A percentile compares a stretch with the other conserved stretches of the same genome.
phyloP scores from a whole-genome alignment of 2,329 filamentous ascomycete species.

The Clathrospora elynae region DNA sequence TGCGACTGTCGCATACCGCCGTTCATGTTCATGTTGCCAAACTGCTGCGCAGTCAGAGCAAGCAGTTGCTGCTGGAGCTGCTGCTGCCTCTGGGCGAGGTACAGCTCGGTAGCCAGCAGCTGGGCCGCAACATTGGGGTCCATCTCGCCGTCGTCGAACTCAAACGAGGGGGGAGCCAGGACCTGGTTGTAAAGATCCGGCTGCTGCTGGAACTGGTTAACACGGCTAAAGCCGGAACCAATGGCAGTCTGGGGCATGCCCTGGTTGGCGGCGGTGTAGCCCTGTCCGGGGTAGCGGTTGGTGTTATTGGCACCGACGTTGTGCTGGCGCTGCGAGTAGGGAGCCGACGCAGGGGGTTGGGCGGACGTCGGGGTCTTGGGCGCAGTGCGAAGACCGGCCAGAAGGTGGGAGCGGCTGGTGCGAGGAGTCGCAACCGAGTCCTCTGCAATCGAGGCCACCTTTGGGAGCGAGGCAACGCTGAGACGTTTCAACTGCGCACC shows the following conservation, averaged over 20 bases:
- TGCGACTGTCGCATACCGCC: constrained; percentile 50
- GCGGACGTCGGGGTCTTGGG: constrained; percentile 78
- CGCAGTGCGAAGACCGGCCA: constrained; percentile 90
- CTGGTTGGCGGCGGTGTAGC: constrained; percentile 48
- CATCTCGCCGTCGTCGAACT: constrained; percentile 72
- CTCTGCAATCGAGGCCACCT: constrained; percentile 69
- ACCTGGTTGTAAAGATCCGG: constrained; percentile 77
- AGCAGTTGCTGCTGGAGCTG: constrained; percentile 91
- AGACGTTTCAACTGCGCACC: constrained; percentile 89
- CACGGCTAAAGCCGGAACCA: constrained; percentile 58
- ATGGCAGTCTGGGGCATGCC: constrained; percentile 64
- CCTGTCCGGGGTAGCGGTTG: constrained; percentile 54
- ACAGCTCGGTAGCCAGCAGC: constrained; percentile 87
- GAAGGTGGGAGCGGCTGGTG: constrained; percentile 91
- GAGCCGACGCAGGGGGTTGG: constrained; percentile 67
- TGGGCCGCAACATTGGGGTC: constrained; percentile 88
- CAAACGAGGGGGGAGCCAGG: constrained; percentile 79
- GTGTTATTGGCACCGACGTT: constrained; percentile 52
- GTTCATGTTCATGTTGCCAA: constrained; percentile 68
- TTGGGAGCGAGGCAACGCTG: constrained; percentile 73
- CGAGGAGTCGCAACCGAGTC: constrained; percentile 74
- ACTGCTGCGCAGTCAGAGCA: constrained; percentile 67
- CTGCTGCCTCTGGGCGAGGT: constrained; percentile 92
- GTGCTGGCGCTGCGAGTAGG: constrained; percentile 62
- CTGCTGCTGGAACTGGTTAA: constrained; percentile 52